Evolutionary conservation across 2,329 filamentous ascomycete genomes (phyloP), one percentile per base, ranked within the genome.

Genomic region (Talaromyces sp.): DNA sequence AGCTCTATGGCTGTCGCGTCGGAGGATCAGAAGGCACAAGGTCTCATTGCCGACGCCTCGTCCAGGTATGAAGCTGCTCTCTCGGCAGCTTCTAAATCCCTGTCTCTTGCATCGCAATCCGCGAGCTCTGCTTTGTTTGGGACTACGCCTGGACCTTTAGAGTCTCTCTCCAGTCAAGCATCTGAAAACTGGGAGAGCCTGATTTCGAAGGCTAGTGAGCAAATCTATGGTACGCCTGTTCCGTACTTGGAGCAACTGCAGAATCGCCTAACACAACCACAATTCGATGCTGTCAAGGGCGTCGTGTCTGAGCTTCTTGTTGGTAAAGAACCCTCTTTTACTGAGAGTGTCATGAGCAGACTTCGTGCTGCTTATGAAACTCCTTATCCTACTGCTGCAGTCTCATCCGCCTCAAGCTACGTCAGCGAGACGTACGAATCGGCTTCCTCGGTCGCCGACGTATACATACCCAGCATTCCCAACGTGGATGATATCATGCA

Each of bases 251-350:
- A 82, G 10, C 84, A 86, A 39, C 87, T 84, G 4, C 86, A 85
- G 1, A 81, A 81, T 17, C 80, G 80, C 36, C 83, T 83, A 0
- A 76, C 78, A 43, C 87, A 90, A 63, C 77, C 78, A 43, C 87
- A 90, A 63, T 92, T 90, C 61, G 81, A 82, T 4, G 84, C 84
- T 22, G 81, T 95, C 4, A 85, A 86, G 67, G 83, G 82, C 11
- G 80, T 94, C 2, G 81, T 96, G 13, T 88, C 87, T 1, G 90
- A 95, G 70, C 77, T 95, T 1, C 78, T 96, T 13, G 75, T 81
- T 36, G 91, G 89, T 48, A 90, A 87, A 69, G 90, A 95, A 67
- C 86, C 89, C 0, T 85, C 86, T 13, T 95, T 91, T 64, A 91
- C 87, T 0, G 89, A 95, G 65, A 91, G 88, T 54, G 87, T 93